phyloP scores from a whole-genome alignment of 2,329 filamentous ascomycete species.

The Ophiostoma sp. region DNA sequence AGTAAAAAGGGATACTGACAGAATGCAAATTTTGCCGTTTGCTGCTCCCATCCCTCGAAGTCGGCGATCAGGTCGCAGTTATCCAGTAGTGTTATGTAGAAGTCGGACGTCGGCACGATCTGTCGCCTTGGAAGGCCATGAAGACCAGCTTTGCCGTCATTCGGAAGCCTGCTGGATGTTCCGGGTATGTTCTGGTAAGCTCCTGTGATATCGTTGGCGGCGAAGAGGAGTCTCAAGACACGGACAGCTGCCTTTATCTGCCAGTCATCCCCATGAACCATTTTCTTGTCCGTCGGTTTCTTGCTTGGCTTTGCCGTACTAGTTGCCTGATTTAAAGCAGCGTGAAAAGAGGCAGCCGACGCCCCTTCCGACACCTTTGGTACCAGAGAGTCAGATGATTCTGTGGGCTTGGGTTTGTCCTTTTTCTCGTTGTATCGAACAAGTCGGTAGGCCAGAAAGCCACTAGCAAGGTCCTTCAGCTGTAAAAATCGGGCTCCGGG shows the following conservation, averaged over 20 bases:
- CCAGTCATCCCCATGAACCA: constrained; percentile 81
- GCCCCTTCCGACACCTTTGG: constrained; percentile 70
- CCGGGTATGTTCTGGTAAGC: constrained; percentile 35
- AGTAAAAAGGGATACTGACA: constrained; percentile 92
- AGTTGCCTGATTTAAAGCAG: constrained; percentile 63
- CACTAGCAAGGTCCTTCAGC: constrained; percentile 73
- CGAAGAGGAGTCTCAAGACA: constrained; percentile 77
- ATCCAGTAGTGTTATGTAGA: constrained; percentile 85
- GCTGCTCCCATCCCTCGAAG: constrained; percentile 84
- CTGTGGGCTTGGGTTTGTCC: constrained; percentile 54
- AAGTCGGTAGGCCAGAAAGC: constrained; percentile 80
- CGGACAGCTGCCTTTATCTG: constrained; percentile 79
- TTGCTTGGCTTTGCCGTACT: constrained; percentile 51
- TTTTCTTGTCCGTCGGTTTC: constrained; percentile 52
- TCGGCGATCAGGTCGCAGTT: constrained; percentile 82
- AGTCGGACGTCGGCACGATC: constrained; percentile 76
- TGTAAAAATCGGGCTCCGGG: constrained; percentile 67
- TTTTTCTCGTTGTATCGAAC: constrained; percentile 69
- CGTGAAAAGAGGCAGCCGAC: constrained; percentile 70
- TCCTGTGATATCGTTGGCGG: constrained; percentile 67
- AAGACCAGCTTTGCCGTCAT: constrained; percentile 42
- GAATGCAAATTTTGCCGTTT: constrained; percentile 74
- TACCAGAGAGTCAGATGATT: constrained; percentile 67
- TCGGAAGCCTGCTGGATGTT: constrained; percentile 32
- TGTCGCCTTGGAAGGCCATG: constrained; percentile 56